Evolutionary conservation across 208 protist genomes (phyloP).

Genomic region (Wallacemonas sp.): DNA sequence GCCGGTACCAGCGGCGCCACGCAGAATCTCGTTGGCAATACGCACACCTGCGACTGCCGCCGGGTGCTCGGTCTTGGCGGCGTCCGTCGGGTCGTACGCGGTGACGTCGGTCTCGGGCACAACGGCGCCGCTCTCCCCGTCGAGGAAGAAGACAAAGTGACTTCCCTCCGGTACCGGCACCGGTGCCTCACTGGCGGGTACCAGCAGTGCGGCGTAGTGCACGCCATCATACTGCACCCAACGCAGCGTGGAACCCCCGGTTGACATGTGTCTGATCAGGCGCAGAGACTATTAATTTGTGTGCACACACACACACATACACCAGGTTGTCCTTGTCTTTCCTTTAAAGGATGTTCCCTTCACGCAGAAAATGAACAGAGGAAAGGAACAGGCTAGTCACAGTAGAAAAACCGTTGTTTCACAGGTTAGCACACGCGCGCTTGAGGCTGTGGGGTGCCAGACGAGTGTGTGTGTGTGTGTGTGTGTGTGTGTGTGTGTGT

Average conservation of each 20-base stretch:
- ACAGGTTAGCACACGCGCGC: too few species aligned
- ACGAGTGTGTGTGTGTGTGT: too few species aligned
- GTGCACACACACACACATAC: slow-evolving; percentile 10
- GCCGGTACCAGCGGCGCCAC: not conserved
- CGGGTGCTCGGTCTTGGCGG: slow-evolving; percentile 38
- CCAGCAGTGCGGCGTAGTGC: slow-evolving; percentile 64
- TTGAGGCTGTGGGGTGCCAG: too few species aligned
- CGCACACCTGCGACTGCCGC: slow-evolving; percentile 51
- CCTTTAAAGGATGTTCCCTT: too few species aligned
- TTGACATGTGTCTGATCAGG: not conserved
- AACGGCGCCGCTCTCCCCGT: slow-evolving; percentile 55
- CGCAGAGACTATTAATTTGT: too few species aligned
- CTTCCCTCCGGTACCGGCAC: slow-evolving; percentile 28
- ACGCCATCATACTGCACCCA: slow-evolving; percentile 75
- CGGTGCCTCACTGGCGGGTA: slow-evolving; percentile 41
- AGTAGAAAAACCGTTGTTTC: too few species aligned
- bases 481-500: too few species aligned
- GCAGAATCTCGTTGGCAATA: slow-evolving; percentile 52
- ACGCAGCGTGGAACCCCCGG: slow-evolving; percentile 40
- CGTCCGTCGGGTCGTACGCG: slow-evolving; percentile 57
- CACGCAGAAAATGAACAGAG: too few species aligned
- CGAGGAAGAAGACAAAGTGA: slow-evolving; percentile 75
- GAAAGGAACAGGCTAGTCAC: too few species aligned
- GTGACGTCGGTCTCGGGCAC: slow-evolving; percentile 45
- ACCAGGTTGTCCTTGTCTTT: not conserved